Evolutionary conservation across 2,329 filamentous ascomycete genomes (phyloP), one percentile per base, ranked within the genome.

Genomic region (Aspergillus sojae): DNA sequence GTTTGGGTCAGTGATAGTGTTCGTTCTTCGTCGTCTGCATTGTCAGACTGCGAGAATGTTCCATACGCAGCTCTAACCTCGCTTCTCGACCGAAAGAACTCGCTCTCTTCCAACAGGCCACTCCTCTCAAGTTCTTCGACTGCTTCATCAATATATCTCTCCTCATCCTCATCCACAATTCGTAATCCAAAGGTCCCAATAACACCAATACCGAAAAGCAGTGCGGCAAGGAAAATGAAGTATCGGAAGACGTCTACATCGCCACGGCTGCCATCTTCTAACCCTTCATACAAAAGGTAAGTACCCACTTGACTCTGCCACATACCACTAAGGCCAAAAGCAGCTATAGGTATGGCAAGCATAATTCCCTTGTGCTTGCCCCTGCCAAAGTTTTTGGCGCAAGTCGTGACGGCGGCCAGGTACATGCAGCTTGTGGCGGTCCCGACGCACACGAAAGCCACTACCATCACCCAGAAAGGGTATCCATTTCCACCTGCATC

Each of bases 321-420:
- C 91, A 99, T 94, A 55, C 94, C 93, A 74, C 94, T 97, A 62
- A 99, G 79, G 0, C 95, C 95, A 75, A 97, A 97, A 7, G 92
- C 90, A 0, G 95, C 93, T 75, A 98, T 97, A 1, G 95, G 95
- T 64, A 92, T 85, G 1, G 94, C 94, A 61, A 99, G 84, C 64
- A 96, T 94, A 57, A 99, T 81, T 0, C 95, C 95, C 72, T 94
- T 91, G 73, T 96, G 90, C 73, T 90, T 91, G 4, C 93, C 93
- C 65, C 91, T 89, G 56, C 94, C 94, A 79, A 98, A 99, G 80
- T 98, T 99, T 87, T 99, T 99, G 41, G 95, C 95, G 74, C 93
- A 97, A 0, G 94, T 96, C 7, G 94, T 94, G n/a, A 99, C 90
- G 2, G 93, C 90, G 57, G 89, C 87, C 61, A 98, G 84, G 77